These are phyloP conservation scores for Ceriops zippeliana DNA, from an alignment of 345 rosid species.

Conservation along the genomic window DNA sequence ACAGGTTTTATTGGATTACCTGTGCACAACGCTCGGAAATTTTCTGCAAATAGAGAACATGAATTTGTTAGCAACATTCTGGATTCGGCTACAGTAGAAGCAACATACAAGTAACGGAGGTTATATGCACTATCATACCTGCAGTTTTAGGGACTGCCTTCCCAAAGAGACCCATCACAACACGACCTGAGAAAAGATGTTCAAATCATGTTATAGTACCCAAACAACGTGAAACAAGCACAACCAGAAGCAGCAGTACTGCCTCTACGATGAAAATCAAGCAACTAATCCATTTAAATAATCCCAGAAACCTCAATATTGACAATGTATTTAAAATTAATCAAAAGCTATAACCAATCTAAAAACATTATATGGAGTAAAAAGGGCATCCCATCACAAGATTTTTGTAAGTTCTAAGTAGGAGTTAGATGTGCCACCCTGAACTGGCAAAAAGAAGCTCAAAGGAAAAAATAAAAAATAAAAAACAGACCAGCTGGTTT, in stretches of 20 bases:
- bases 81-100: not conserved
- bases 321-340: too few species aligned
- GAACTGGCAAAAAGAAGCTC: not conserved
- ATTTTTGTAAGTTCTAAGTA: too few species aligned
- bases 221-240: not conserved
- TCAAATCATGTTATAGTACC: not conserved
- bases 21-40: conserved; percentile 95
- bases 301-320: too few species aligned
- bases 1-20: conserved; percentile 35
- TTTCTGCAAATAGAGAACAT: conserved; percentile 57
- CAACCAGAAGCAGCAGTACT: not conserved
- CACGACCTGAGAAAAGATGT: conserved; percentile 53
- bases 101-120: not conserved
- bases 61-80: conserved; percentile 13
- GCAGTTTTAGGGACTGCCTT: conserved; percentile 89
- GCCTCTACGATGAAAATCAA: not conserved
- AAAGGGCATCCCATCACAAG: too few species aligned
- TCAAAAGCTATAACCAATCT: too few species aligned
- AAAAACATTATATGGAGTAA: too few species aligned
- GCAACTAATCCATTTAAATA: too few species aligned
- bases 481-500: conserved; percentile 73
- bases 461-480: not conserved
- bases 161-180: conserved; percentile 85
- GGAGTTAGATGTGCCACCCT: not conserved
- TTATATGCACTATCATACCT: conserved; percentile 36